Percentiles rank a stretch among this genome's conserved stretches.
phyloP scores from a whole-genome alignment of 805 yeast species.

The Metschnikowia lochheadii region DNA sequence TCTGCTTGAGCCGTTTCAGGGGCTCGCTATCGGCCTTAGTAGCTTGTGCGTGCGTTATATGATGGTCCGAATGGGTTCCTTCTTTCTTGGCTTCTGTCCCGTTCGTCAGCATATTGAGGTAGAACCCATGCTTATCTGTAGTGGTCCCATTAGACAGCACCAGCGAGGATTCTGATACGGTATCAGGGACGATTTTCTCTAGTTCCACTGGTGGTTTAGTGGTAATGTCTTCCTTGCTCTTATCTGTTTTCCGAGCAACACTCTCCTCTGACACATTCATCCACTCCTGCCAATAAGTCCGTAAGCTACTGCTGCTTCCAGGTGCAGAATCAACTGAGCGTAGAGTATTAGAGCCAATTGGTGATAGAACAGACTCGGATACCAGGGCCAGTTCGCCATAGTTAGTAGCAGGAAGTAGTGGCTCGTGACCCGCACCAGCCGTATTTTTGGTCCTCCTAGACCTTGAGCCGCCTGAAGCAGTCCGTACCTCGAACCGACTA shows the following conservation, averaged over 20 bases:
- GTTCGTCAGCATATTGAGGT: constrained; percentile 20
- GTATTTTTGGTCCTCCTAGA: background rate
- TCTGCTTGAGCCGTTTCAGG: constrained; percentile 5
- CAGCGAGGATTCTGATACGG: constrained; percentile 4
- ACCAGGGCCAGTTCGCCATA: background rate
- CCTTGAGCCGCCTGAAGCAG: background rate
- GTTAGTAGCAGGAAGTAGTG: background rate
- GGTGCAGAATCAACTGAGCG: background rate
- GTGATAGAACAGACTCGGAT: background rate
- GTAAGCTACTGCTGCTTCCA: background rate
- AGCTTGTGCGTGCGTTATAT: background rate
- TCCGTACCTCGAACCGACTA: background rate
- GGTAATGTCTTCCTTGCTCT: background rate
- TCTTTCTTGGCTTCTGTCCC: background rate
- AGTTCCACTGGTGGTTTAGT: constrained; percentile 41
- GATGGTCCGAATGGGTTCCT: background rate
- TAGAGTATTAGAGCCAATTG: background rate
- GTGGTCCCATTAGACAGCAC: constrained; percentile 20
- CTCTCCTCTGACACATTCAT: constrained; percentile 9
- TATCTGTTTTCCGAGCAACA: background rate
- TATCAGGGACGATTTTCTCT: constrained; percentile 22
- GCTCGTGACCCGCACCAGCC: background rate
- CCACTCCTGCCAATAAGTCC: constrained; percentile 10
- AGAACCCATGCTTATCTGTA: constrained; percentile 50
- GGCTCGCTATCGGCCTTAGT: background rate